Conservation (phyloP, 495 filamentous ascomycete genomes). For the Trichocladium uniseriatum region DNA sequence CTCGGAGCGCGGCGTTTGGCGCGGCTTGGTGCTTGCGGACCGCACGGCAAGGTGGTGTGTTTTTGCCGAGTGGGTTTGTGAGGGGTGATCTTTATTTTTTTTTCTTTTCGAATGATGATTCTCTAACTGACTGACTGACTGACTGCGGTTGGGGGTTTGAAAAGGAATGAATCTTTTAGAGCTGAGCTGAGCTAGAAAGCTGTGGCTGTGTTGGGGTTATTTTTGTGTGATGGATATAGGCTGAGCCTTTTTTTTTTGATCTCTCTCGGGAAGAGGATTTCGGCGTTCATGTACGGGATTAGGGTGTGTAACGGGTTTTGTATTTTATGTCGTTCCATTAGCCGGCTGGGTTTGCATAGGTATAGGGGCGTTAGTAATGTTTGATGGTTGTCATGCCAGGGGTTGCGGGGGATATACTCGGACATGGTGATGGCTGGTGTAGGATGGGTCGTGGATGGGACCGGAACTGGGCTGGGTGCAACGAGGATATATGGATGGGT, state of each 20-base stretch:
- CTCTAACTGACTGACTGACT: too few species aligned
- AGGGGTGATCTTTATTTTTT: conserved; percentile 11
- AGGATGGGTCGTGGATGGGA: too few species aligned
- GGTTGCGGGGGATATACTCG: not conserved
- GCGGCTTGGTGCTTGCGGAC: conserved; percentile 89
- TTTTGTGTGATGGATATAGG: not conserved
- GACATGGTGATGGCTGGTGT: not conserved
- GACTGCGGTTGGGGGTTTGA: too few species aligned
- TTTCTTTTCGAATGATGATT: not conserved
- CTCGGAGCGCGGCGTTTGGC: conserved; percentile 82
- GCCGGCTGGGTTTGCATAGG: conserved; percentile 7
- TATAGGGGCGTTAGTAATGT: conserved; percentile 1
- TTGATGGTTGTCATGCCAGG: not conserved
- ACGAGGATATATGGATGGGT: too few species aligned
- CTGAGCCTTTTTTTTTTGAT: not conserved
- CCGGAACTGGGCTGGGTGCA: too few species aligned
- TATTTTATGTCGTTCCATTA: not conserved
- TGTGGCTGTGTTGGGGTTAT: not conserved
- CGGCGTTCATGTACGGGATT: not conserved
- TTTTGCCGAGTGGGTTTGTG: conserved; percentile 86
- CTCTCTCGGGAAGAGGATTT: not conserved
- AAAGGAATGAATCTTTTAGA: not conserved
- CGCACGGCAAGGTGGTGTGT: conserved; percentile 96
- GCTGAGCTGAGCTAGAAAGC: not conserved
- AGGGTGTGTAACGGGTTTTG: not conserved